phyloP scores from a whole-genome alignment of 768 basidiomycete species.

The Grammothele lineata region DNA sequence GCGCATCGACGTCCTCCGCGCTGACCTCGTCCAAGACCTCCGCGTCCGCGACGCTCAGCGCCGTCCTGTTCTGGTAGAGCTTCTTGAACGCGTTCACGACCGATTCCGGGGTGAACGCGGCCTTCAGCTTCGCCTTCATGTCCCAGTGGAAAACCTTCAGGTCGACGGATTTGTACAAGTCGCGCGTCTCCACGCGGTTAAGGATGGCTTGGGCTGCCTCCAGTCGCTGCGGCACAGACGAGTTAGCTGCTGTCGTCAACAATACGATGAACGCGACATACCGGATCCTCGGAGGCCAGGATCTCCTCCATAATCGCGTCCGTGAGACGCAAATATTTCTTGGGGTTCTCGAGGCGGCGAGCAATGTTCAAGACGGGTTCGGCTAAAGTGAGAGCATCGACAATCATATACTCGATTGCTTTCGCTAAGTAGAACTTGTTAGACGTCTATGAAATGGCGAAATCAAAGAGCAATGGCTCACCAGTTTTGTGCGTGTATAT shows the following conservation, averaged over 20 bases:
- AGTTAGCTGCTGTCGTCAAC: not conserved
- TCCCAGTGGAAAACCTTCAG: conserved; percentile 45
- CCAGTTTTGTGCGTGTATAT: conserved; percentile 83
- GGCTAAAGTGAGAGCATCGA: conserved; percentile 69
- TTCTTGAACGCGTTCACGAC: conserved; percentile 31
- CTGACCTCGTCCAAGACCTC: conserved; percentile 12
- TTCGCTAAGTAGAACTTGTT: conserved; percentile 43
- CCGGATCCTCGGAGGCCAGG: conserved; percentile 47
- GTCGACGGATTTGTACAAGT: conserved; percentile 70
- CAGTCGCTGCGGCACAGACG: conserved; percentile 47
- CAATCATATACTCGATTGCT: conserved; percentile 82
- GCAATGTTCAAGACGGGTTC: conserved; percentile 64
- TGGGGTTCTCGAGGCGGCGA: conserved; percentile 48
- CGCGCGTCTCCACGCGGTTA: conserved; percentile 53
- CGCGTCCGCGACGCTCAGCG: not conserved
- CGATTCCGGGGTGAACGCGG: conserved; percentile 31
- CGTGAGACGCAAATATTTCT: conserved; percentile 59
- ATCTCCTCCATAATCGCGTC: conserved; percentile 64
- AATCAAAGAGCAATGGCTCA: conserved; percentile 30
- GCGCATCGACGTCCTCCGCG: conserved; percentile 27
- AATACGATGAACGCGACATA: conserved; percentile 26
- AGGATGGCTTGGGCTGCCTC: conserved; percentile 55
- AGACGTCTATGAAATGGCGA: not conserved
- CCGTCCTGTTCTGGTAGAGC: not conserved
- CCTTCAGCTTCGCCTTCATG: conserved; percentile 23